Percentiles rank a stretch among this genome's conserved stretches.
These are phyloP conservation scores for Xylariaceae sp. DNA, from an alignment of 2,329 filamentous ascomycete genomes.

Conservation along the genomic window DNA sequence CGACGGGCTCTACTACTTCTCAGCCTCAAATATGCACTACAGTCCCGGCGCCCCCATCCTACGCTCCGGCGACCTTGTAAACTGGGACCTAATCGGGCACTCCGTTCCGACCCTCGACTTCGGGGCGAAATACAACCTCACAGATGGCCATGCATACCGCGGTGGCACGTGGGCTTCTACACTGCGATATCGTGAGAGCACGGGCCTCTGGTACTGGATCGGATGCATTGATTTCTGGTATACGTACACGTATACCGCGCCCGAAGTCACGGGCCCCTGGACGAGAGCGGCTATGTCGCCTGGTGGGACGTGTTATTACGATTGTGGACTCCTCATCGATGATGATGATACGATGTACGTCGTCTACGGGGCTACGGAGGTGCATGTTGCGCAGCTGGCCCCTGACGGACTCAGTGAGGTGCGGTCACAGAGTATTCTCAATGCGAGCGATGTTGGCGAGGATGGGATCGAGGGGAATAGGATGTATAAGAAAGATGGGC, in stretches of 20 bases:
- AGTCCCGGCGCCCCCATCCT: conserved; percentile 9
- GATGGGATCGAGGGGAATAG: conserved; percentile 29
- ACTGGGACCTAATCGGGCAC: conserved; percentile 4
- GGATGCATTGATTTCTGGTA: conserved; percentile 47
- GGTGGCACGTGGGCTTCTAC: conserved; percentile 24
- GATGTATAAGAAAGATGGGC: conserved; percentile 52
- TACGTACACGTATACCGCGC: conserved; percentile 50
- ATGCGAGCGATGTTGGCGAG: conserved; percentile 4
- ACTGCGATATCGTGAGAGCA: conserved; percentile 19
- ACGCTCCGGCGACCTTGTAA: conserved; percentile 3
- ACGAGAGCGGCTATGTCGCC: conserved; percentile 31
- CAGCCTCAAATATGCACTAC: conserved; percentile 8
- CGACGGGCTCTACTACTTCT: conserved; percentile 6
- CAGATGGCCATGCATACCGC: conserved; percentile 13
- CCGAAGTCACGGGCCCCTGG: conserved; percentile 40
- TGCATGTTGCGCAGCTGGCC: conserved; percentile 47
- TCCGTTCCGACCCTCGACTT: conserved; percentile 6
- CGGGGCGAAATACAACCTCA: conserved; percentile 15
- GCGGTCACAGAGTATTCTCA: conserved; percentile 32
- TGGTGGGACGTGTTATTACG: conserved; percentile 47
- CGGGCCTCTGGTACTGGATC: conserved; percentile 36
- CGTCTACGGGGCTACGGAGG: conserved; percentile 45
- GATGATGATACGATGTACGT: conserved; percentile 56
- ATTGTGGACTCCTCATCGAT: conserved; percentile 52
- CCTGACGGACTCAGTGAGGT: conserved; percentile 40